Conservation (phyloP, 192 early-diverging fungal species). For the Coemansia sp. region DNA sequence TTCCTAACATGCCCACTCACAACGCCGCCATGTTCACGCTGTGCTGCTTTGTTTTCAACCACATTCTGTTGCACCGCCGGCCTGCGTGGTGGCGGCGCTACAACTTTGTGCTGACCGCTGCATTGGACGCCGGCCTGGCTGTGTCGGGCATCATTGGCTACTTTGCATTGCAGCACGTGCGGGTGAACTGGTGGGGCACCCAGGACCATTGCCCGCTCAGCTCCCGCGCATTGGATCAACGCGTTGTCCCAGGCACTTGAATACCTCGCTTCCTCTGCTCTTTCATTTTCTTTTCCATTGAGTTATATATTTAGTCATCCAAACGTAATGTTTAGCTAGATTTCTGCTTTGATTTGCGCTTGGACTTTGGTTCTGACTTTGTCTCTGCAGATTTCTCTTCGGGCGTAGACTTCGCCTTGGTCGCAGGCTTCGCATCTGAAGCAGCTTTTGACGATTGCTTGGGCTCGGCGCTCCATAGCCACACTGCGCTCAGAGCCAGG, state of each 20-base stretch:
- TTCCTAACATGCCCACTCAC: slow-evolving; percentile 59
- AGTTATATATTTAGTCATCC: neutral
- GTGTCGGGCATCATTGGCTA: slow-evolving; percentile 39
- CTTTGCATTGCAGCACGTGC: slow-evolving; percentile 36
- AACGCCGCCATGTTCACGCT: slow-evolving; percentile 39
- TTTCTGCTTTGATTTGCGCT: neutral
- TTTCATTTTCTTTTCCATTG: neutral
- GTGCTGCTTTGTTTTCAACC: slow-evolving; percentile 67
- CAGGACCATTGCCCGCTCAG: slow-evolving; percentile 24
- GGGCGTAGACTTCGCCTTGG: neutral
- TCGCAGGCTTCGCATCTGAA: neutral
- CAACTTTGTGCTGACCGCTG: slow-evolving; percentile 56
- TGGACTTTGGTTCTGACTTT: neutral
- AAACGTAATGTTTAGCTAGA: neutral
- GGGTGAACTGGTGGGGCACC: slow-evolving; percentile 46
- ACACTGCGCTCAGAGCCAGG: slow-evolving; percentile 76
- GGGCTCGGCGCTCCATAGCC: slow-evolving; percentile 62
- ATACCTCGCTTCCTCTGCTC: neutral
- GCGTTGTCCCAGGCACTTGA: neutral
- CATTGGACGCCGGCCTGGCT: slow-evolving; percentile 53
- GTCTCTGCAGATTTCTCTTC: slow-evolving; percentile 8
- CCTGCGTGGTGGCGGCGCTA: slow-evolving; percentile 63
- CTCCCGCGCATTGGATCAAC: neutral
- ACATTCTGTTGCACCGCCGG: slow-evolving; percentile 56
- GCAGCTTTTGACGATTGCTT: neutral